A percentile compares a stretch with the other conserved stretches of the same genome.
Evolutionary conservation across 441 rosid species (phyloP).

Genomic region (Lepidium campestre): DNA sequence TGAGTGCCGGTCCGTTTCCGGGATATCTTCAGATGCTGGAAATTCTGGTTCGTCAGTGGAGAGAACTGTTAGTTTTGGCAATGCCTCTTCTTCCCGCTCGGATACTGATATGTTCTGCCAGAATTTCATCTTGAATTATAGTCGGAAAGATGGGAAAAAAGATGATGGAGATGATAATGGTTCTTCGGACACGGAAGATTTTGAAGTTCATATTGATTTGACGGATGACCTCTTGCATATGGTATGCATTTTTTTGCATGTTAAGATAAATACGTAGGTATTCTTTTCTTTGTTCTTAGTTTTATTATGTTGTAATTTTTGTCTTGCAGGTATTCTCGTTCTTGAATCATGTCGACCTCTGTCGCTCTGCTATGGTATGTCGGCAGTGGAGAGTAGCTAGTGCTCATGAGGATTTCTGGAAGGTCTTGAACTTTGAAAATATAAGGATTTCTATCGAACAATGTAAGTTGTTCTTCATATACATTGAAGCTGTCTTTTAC

Average conservation of each 20-base stretch:
- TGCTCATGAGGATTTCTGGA: slow-evolving; percentile 98
- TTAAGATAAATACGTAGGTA: not conserved
- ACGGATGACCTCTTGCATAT: slow-evolving; percentile 90
- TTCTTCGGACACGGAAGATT: slow-evolving; percentile 46
- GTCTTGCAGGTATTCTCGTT: slow-evolving; percentile 80
- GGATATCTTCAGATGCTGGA: slow-evolving; percentile 35
- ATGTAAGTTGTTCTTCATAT: slow-evolving; percentile 51
- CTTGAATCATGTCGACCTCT: slow-evolving; percentile 69
- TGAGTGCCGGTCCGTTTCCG: slow-evolving; percentile 30
- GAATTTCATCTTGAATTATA: slow-evolving; percentile 58
- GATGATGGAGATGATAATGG: slow-evolving; percentile 48
- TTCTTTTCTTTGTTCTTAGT: not conserved
- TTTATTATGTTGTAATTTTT: not conserved
- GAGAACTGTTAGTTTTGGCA: slow-evolving; percentile 29
- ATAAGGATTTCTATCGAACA: slow-evolving; percentile 71
- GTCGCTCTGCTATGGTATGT: slow-evolving; percentile 88
- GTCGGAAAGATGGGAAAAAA: slow-evolving; percentile 43
- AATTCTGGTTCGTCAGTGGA: slow-evolving; percentile 37
- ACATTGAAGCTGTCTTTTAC: not conserved
- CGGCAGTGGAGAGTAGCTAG: slow-evolving; percentile 95
- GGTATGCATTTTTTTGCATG: slow-evolving; percentile 36
- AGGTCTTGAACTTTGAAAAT: slow-evolving; percentile 74
- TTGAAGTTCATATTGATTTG: slow-evolving; percentile 81
- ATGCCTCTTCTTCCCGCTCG: slow-evolving; percentile 33
- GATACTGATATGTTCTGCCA: slow-evolving; percentile 46